Base-by-base conservation (phyloP, 2,329 filamentous ascomycete species). In the Aspergillus bombycis region DNA sequence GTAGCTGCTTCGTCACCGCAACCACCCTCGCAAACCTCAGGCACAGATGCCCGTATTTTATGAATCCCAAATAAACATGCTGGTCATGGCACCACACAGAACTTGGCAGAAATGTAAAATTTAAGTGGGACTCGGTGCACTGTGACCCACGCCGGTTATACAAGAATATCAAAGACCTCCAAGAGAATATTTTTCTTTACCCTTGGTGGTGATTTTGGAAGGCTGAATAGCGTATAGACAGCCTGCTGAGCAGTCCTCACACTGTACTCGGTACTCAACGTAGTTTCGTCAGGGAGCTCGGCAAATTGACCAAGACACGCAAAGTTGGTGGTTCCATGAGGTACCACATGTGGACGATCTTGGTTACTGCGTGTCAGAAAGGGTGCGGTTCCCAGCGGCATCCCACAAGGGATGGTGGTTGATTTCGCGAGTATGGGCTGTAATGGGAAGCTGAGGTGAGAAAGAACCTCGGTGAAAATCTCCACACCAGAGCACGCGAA, bases 171-270 rank as follows among this genome's bases (percentile, higher is more conserved):
- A 6, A 36, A 36, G 12, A 36, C 5, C 34, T 36, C 34, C 34
- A 11, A 36, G 11, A 36, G 34, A 14, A 36, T 36, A 16, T 36
- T 36, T 36, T 16, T 36, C 34, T 36, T 36, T 36, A 36, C 34
- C 14, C 0, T 36, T 36, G 34, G 12, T 36, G 34, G 34, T 16
- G 34, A 14, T 2, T 14, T 16, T 36, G 12, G 34, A 16, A 36
- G 34, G 4, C 6, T 11, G 12, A 36, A 36, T 16, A 36, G 34
- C 12, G 34, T 19, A 74, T 58, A 61, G 69, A 30, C 43, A 1
- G 43, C 43, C n/a, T 21, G 10, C 43, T 23, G 43, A 10, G 43
- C 43, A 10, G 9, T 46, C 9, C 43, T 10, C 9, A 46, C 43
- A 23, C 43, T 46, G n/a, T 46, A 23, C 21, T 46, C 43, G 10